Base-by-base conservation (phyloP, 2,329 filamentous ascomycete genomes). In the Beauveria varroae region DNA sequence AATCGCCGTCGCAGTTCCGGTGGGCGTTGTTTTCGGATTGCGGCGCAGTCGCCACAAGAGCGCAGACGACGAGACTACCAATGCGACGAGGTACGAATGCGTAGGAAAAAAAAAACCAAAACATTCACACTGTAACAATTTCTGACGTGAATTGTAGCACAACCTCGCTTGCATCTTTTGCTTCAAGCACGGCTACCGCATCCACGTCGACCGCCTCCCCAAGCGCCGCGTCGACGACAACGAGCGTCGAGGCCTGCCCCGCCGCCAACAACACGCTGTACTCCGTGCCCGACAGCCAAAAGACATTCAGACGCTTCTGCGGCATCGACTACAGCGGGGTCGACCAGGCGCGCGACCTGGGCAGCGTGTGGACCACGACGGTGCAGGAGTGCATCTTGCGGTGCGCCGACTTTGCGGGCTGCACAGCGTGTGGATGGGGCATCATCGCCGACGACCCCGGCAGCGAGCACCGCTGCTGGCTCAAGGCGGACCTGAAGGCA, bases 391-490 rank as follows among this genome's bases (percentile, higher is more conserved):
- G 78, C 67, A 78, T 80, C 65, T 71, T 74, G 52, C 73, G 73
- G 41, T 80, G 78, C 63, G 77, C 77, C 0, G 72, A 71, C 5
- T 74, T 71, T 10, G 54, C 65, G 3, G 71, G 69, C 20, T 80
- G 78, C 63, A 74, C 73, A 1, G 78, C 74, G 5, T 77, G 73
- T 54, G 75, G 76, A 10, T 81, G 78, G 78, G 78, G 78, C 2
- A 71, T 74, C 54, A 69, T 78, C 9, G 64, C 72, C 0, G 74
- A 75, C n/a, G 77, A 78, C 50, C 62, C 69, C 12, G 73, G 73
- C 1, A 68, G 69, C 43, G 69, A 74, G 59, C 76, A 77, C 57
- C 69, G 71, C 5, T 81, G 78, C 65, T 81, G 73, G 73, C 64
- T 80, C 60, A 80, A 80, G 67, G 69, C 68, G 7, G 67, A 72